Evolutionary conservation across 768 basidiomycete species (phyloP), one percentile per base, ranked within the genome.

Genomic region (Coprinopsis cinerea): DNA sequence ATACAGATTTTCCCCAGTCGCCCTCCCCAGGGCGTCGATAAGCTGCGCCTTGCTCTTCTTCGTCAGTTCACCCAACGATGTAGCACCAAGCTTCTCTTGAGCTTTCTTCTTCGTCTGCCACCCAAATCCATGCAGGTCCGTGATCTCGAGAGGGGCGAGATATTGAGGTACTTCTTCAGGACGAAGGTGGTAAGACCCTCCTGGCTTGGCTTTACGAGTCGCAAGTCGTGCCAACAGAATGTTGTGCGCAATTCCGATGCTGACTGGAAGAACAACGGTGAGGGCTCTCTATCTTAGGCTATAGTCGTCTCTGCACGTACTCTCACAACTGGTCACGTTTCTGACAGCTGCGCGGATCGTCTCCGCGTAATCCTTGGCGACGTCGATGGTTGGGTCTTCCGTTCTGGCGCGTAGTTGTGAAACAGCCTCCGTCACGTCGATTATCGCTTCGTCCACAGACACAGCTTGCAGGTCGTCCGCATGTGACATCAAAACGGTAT

Each of bases 401-500:
- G 55, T 58, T 53, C 63, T 62, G 18, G 52, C 55, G 42, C 61
- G 64, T 32, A 67, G 62, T 52, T 70, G 74, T 11, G 68, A 71
- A 34, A 88, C 76, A 0, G 75, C 71, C 3, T 68, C 75, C 0
- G 89, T 84, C 14, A 94, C 90, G 50, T 97, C 94, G 52, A 98
- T 82, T 20, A 97, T 75, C 0, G 92, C 95, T 63, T 99, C 96
- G 53, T 99, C 96, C 4, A 98, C 89, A 1, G 92, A 95, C 14
- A 97, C 94, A 1, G 94, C 93, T 67, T 97, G 85, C 2, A 98
- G 72, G 56, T 93, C 91, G 58, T 96, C 91, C 20, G 92, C 90
- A 59, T 88, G 82, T 0, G 77, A 71, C 83, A 97, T 89, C 26
- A 98, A 75, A 47, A 96, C 87, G 3, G 88, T 92, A 65, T 99